Evolutionary conservation across 2,329 filamentous ascomycete genomes (phyloP).

Genomic region (Colletotrichum caudatum): DNA sequence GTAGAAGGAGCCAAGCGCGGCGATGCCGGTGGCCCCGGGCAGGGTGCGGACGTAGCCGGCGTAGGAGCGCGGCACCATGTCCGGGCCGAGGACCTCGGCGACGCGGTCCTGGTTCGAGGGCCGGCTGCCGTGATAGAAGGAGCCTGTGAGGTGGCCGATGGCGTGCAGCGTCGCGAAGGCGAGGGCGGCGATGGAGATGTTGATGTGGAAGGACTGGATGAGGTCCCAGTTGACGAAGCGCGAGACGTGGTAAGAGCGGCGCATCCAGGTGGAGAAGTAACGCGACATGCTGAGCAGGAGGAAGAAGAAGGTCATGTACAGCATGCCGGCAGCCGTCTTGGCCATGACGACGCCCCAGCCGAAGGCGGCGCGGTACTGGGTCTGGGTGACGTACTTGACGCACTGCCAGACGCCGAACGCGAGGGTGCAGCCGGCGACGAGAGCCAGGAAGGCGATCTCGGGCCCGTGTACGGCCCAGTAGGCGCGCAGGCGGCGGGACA

Average conservation of each 20-base stretch:
- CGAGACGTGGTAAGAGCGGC: constrained; percentile 63
- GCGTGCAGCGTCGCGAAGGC: constrained; percentile 65
- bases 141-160: constrained; percentile 65
- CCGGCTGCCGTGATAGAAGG: constrained; percentile 63
- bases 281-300: constrained; percentile 69
- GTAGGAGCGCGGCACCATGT: constrained; percentile 59
- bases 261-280: constrained; percentile 65
- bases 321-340: constrained; percentile 65
- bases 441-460: constrained; percentile 60
- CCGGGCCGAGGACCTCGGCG: constrained; percentile 57
- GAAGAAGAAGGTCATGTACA: constrained; percentile 71
- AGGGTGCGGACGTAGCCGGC: constrained; percentile 59
- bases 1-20: constrained; percentile 63
- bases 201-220: constrained; percentile 67
- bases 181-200: constrained; percentile 63
- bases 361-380: constrained; percentile 60
- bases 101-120: constrained; percentile 58
- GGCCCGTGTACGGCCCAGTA: constrained; percentile 69
- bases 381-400: constrained; percentile 62
- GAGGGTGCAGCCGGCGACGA: constrained; percentile 61
- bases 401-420: constrained; percentile 68
- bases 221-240: constrained; percentile 69
- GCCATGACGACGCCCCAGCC: constrained; percentile 69
- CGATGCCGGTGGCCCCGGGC: constrained; percentile 64
- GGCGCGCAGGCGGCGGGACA: constrained; percentile 60